These are phyloP conservation scores for Aegilops bicornis DNA, from an alignment of 176 grass and related monocot genomes.

Conservation along the genomic window DNA sequence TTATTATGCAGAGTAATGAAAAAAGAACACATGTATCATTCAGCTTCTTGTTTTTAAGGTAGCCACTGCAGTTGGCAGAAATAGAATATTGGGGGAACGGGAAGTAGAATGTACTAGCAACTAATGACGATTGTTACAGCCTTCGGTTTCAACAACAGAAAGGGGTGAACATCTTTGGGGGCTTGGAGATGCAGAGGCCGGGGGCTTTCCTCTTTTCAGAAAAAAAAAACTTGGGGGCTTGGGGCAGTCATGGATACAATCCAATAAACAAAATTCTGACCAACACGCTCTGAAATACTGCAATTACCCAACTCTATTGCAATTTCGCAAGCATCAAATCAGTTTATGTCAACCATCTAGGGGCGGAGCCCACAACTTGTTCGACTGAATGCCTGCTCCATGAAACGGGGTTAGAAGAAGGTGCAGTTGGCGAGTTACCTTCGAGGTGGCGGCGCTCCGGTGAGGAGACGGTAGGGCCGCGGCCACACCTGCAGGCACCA, in stretches of 20 bases:
- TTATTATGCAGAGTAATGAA: background rate
- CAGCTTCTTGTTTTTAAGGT: no score
- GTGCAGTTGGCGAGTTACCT: slow-evolving; percentile 16
- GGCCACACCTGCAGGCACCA: background rate
- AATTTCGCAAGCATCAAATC: background rate
- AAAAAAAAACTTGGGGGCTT: no score
- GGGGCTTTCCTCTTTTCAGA: no score
- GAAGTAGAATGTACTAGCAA: background rate
- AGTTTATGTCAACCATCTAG: background rate
- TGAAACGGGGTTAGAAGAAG: background rate
- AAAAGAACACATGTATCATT: background rate
- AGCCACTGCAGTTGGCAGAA: no score
- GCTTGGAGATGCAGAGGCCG: no score
- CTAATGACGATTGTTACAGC: background rate
- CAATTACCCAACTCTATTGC: background rate
- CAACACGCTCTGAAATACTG: background rate
- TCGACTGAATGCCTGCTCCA: slow-evolving; percentile 12
- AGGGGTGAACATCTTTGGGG: background rate
- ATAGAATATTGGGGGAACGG: background rate
- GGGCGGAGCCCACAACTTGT: background rate
- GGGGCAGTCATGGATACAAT: background rate
- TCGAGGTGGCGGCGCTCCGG: background rate
- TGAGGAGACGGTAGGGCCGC: background rate
- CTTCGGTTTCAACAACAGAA: background rate
- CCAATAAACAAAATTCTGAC: background rate